phyloP scores from a whole-genome alignment of 106 monocot genomes.

The Triglochin maritima region DNA sequence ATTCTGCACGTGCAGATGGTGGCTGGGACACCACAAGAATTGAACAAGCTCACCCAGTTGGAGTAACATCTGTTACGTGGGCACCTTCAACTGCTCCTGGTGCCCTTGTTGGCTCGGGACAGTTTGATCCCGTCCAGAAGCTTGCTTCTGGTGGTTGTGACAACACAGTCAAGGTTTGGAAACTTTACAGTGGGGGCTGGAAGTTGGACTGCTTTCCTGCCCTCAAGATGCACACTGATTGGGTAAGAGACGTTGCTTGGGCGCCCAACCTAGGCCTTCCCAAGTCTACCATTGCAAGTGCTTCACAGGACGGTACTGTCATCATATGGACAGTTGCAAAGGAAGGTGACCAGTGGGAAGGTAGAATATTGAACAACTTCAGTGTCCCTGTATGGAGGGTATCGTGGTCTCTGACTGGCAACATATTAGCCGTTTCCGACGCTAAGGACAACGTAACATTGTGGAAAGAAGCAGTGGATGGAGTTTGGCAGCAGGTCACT shows the following conservation, averaged over 20 bases:
- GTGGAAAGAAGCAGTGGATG: constrained; percentile 23
- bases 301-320: constrained; percentile 21
- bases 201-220: constrained; percentile 25
- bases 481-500: constrained; percentile 20
- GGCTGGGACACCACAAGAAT: constrained; percentile 17
- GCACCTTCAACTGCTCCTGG: constrained; percentile 23
- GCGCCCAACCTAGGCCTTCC: constrained; percentile 24
- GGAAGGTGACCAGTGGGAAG: constrained; percentile 26
- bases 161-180: constrained; percentile 27
- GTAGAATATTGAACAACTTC: constrained; percentile 21
- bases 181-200: constrained; percentile 14
- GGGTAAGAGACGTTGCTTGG: constrained; percentile 24
- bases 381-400: constrained; percentile 21
- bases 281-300: constrained; percentile 21
- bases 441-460: constrained; percentile 15
- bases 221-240: constrained; percentile 16
- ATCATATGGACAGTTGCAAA: constrained; percentile 20
- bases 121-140: constrained; percentile 7
- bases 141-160: constrained; percentile 19
- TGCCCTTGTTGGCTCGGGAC: constrained; percentile 9
- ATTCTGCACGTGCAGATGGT: constrained; percentile 10
- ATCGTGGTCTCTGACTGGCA: constrained; percentile 24
- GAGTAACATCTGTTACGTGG: constrained; percentile 21
- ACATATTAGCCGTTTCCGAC: constrained; percentile 20
- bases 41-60: constrained; percentile 20